phyloP scores from a whole-genome alignment of 345 rosid genomes.

The Aquilaria malaccensis region DNA sequence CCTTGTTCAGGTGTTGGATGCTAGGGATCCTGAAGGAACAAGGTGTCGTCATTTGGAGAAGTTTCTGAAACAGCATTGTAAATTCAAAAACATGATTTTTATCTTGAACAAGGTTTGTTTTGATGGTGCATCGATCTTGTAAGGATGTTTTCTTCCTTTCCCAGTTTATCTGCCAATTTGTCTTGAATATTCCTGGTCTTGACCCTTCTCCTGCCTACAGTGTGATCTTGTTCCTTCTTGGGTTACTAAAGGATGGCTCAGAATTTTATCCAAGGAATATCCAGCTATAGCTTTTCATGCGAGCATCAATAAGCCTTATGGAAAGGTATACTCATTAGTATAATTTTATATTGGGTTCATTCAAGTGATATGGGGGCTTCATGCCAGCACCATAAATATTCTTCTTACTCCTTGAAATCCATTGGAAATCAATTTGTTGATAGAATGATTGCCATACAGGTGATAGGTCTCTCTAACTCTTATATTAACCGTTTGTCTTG shows the following conservation, averaged over 20 bases:
- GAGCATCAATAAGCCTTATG: constrained; percentile 71
- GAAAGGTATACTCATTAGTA: constrained; percentile 44
- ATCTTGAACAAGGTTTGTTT: constrained; percentile 65
- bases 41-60: constrained; percentile 75
- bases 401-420: no score
- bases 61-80: constrained; percentile 79
- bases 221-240: constrained; percentile 91
- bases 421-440: no score
- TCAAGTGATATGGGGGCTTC: no score
- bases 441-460: no score
- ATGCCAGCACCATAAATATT: no score
- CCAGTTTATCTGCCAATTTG: background rate
- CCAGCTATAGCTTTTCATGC: constrained; percentile 94
- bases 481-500: no score
- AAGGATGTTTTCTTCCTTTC: background rate
- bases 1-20: constrained; percentile 66
- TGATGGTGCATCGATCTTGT: background rate
- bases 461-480: no score
- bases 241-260: constrained; percentile 87
- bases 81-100: constrained; percentile 71
- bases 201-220: constrained; percentile 15
- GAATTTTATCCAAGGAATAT: constrained; percentile 70
- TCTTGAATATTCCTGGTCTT: background rate
- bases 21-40: constrained; percentile 83
- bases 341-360: no score